Evolutionary conservation across 805 yeast genomes (phyloP).

Genomic region (Lachancea mirantina): DNA sequence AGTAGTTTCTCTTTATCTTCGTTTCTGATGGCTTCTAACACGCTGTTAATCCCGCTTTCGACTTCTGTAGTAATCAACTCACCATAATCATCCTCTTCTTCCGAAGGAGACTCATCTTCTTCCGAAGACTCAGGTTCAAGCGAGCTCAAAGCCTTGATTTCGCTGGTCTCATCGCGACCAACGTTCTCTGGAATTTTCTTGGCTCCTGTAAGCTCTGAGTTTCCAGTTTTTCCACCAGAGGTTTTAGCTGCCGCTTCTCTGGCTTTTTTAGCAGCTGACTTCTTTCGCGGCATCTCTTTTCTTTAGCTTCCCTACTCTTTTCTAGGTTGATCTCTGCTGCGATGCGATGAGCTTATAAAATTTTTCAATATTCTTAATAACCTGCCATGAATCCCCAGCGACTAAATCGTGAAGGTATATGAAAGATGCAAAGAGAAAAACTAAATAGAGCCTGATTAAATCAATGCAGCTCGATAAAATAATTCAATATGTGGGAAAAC

Average conservation of each 20-base stretch:
- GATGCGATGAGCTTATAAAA: slow-evolving; percentile 15
- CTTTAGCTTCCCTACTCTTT: background rate
- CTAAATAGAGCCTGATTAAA: background rate
- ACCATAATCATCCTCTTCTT: slow-evolving; percentile 88
- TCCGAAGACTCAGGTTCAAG: slow-evolving; percentile 36
- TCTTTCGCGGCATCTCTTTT: slow-evolving; percentile 75
- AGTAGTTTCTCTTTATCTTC: slow-evolving; percentile 55
- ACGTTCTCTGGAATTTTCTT: slow-evolving; percentile 25
- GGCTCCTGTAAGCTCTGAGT: too few species aligned
- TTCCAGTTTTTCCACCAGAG: slow-evolving; percentile 16
- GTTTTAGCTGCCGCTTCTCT: slow-evolving; percentile 35
- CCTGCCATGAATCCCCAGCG: too few species aligned
- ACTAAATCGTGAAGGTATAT: too few species aligned
- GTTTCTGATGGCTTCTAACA: slow-evolving; percentile 58
- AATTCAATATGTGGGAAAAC: too few species aligned
- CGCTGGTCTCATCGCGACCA: slow-evolving; percentile 21
- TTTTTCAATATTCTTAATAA: slow-evolving; percentile 4
- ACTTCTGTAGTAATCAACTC: slow-evolving; percentile 81
- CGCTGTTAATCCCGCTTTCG: slow-evolving; percentile 69
- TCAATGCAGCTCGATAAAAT: too few species aligned
- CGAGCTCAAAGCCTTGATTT: too few species aligned
- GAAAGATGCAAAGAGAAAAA: background rate
- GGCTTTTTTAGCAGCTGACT: slow-evolving; percentile 73
- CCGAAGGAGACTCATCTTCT: slow-evolving; percentile 32
- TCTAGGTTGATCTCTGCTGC: background rate